These are phyloP conservation scores for Hebeloma cylindrosporum DNA, from an alignment of 768 basidiomycete species.

Conservation along the genomic window DNA sequence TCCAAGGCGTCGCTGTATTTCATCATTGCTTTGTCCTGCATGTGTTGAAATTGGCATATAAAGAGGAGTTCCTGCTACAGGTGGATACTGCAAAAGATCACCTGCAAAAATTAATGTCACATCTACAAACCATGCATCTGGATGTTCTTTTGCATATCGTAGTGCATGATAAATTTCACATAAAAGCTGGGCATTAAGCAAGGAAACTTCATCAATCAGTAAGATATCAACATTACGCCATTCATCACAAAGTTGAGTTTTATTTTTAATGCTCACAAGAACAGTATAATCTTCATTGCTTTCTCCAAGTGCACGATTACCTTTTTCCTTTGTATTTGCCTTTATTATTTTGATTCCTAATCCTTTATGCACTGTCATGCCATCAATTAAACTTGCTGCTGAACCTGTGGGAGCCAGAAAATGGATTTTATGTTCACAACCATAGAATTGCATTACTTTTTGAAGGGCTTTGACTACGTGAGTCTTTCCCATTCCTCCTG, in stretches of 20 bases:
- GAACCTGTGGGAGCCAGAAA: constrained; percentile 32
- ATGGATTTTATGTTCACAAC: constrained; percentile 21
- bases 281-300: constrained; percentile 10
- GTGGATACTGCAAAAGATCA: constrained; percentile 34
- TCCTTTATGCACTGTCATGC: constrained; percentile 26
- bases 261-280: constrained; percentile 16
- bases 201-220: constrained; percentile 31
- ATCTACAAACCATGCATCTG: constrained; percentile 29
- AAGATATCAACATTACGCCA: constrained; percentile 26
- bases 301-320: constrained; percentile 13
- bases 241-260: constrained; percentile 18
- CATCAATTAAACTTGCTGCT: constrained; percentile 30
- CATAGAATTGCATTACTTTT: constrained; percentile 21
- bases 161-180: constrained; percentile 29
- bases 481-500: constrained; percentile 35
- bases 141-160: constrained; percentile 20
- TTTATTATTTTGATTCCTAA: constrained; percentile 22
- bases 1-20: constrained; percentile 5
- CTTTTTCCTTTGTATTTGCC: constrained; percentile 14
- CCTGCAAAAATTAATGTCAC: constrained; percentile 31
- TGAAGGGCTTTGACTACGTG: constrained; percentile 28
- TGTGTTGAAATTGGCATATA: constrained; percentile 27
- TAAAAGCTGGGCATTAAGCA: constrained; percentile 24
- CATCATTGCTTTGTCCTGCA: constrained; percentile 8
- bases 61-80: constrained; percentile 28